Evolutionary conservation across 306 rosid species (phyloP), one percentile per base, ranked within the genome.

Genomic region (Rubus parviflorus): DNA sequence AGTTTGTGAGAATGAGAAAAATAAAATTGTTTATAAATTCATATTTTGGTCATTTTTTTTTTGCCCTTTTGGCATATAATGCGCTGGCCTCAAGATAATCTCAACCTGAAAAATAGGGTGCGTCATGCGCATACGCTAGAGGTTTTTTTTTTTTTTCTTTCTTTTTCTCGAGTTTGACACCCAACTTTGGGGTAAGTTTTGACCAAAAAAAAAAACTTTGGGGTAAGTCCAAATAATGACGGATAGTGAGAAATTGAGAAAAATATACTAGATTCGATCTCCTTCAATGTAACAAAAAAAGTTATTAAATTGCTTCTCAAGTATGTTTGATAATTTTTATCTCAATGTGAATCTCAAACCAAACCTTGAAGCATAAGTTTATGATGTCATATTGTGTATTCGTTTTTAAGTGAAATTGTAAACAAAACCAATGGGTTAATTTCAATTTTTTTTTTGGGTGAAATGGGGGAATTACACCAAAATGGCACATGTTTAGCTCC

Each of bases 1-100:
- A 78, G 86, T 75, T 80, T 85, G 62, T 17, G 85, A 54, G 42
- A 79, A 68, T 48, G 19, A 14, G 49, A 52, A 74, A n/a, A 0
- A 37, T 37, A 37, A 48, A 78, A 57, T 69, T 14, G 72, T 41
- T 79, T 67, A 51, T 2, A 40, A 43, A 73, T 56, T 73, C 46
- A 52, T 77, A 52, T 72, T 20, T 37, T 15, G 0, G 1, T 8
- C 35, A 8, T 71, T 43, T 41, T 5, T 66, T 78, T 25, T 23
- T 16, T 11, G 35, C 3, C 41, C 5, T 15, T 46, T 20, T 15
- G 70, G 1, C 58, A 53, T 53, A 53, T n/a, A n/a, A n/a, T 53
- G 38, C 77, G 47, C 70, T 56, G 42, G 58, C 5, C 30, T 54
- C 10, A 79, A 71, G 78, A 72, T 57, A 51, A 51, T 9, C 20